phyloP scores from a whole-genome alignment of 306 rosid genomes.

The Fragaria vesca region DNA sequence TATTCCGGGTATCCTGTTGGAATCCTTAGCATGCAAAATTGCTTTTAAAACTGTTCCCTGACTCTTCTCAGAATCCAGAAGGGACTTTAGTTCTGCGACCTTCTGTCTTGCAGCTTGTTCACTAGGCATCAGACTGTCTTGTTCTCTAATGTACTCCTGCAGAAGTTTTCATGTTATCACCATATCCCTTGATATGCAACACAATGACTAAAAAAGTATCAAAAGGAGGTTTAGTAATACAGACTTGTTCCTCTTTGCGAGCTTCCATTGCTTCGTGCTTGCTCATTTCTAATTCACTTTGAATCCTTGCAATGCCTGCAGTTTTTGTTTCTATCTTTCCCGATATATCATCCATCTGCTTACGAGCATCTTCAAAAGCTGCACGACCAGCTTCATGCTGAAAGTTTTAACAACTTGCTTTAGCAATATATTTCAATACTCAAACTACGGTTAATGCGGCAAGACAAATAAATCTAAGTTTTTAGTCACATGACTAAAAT shows the following conservation, averaged over 20 bases:
- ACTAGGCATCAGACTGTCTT: slow-evolving; percentile 74
- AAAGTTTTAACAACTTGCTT: slow-evolving; percentile 21
- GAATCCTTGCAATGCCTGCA: slow-evolving; percentile 47
- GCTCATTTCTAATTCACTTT: slow-evolving; percentile 56
- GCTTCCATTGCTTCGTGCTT: slow-evolving; percentile 64
- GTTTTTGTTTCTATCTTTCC: slow-evolving; percentile 54
- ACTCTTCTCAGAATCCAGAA: slow-evolving; percentile 85
- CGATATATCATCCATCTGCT: slow-evolving; percentile 59
- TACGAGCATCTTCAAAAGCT: slow-evolving; percentile 70
- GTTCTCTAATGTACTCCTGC: slow-evolving; percentile 71
- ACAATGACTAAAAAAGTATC: background rate
- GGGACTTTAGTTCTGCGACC: slow-evolving; percentile 88
- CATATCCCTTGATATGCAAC: slow-evolving; percentile 16
- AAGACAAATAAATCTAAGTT: background rate
- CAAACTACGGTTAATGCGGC: background rate
- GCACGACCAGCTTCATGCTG: slow-evolving; percentile 84
- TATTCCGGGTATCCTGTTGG: slow-evolving; percentile 75
- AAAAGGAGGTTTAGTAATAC: slow-evolving; percentile 22
- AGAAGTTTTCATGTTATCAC: slow-evolving; percentile 25
- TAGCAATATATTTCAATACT: slow-evolving; percentile 20
- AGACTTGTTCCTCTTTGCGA: slow-evolving; percentile 69
- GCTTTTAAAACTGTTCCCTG: slow-evolving; percentile 88
- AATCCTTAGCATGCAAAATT: slow-evolving; percentile 74
- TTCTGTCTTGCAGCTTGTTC: slow-evolving; percentile 95
- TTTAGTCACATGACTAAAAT: background rate